Evolutionary conservation across 2,329 filamentous ascomycete species (phyloP), one percentile per base, ranked within the genome.

Genomic region (Graphilbum fragrans): DNA sequence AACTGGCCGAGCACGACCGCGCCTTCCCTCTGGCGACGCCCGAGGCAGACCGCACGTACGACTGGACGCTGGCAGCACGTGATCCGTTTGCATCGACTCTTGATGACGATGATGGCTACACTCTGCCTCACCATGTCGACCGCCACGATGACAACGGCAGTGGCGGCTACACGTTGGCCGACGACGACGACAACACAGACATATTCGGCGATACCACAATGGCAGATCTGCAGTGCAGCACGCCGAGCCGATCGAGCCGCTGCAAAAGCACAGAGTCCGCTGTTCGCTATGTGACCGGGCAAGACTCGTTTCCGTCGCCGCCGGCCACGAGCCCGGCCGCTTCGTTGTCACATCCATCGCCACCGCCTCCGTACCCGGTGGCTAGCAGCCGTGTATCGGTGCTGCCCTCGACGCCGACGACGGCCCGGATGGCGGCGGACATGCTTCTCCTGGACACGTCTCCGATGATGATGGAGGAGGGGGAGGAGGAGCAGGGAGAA

Each of bases 21-120:
- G 46, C 47, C 14, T 44, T 35, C 2, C 33, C 12, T 16, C 38
- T 17, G 36, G 34, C 18, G 37, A 56, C 45, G 35, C 48, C 49
- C 9, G 50, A 53, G 3, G 41, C 49, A 20, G 41, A 58, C 40
- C 53, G 49, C 35, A 20, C 44, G 33, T 63, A 61, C 32, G 61
- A 76, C 47, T 77, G 74, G 74, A 70, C 69, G 0, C 44, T 69
- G 41, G 63, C 67, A 0, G 66, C 68, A 0, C 53, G 63, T 0
- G 69, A 73, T 44, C 67, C 69, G 0, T 70, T 64, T 29, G 58
- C 59, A 7, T 58, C 31, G 2, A 34, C n/a, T 12, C 19, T 23
- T 3, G 39, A 41, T 0, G 60, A 62, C 16, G 64, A 67, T 37
- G 62, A 61, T n/a, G n/a, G n/a, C n/a, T n/a, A n/a, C n/a, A n/a